Conservation (phyloP, 371 early-diverging fungal species). For the Mucor saturninus region DNA sequence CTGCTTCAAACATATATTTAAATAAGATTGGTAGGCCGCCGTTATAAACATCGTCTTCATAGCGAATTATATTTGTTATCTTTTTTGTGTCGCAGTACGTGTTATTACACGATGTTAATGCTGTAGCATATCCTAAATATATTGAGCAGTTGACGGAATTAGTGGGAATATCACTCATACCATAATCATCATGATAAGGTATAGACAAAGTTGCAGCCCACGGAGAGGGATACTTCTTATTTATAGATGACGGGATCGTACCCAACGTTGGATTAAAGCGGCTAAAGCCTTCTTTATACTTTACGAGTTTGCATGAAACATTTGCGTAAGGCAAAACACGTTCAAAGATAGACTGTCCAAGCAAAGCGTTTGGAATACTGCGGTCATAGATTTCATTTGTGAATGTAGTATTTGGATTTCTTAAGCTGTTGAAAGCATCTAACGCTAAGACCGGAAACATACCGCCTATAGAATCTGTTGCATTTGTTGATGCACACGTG, state of each 20-base stretch:
- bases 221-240: no score
- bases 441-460: background rate
- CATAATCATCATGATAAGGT: no score
- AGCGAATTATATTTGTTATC: no score
- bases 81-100: background rate
- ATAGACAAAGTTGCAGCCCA: no score
- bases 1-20: background rate
- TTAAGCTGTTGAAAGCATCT: background rate
- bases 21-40: background rate
- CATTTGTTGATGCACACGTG: background rate
- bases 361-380: no score
- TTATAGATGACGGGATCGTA: no score
- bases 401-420: background rate
- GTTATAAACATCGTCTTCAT: background rate
- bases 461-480: background rate
- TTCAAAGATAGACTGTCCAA: no score
- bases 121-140: background rate
- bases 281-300: no score
- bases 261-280: no score
- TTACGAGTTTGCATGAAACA: no score
- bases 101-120: background rate
- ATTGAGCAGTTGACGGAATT: background rate
- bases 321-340: no score
- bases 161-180: no score
- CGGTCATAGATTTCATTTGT: background rate